phyloP scores from a whole-genome alignment of 441 rosid genomes.

The Mallotus repandus region DNA sequence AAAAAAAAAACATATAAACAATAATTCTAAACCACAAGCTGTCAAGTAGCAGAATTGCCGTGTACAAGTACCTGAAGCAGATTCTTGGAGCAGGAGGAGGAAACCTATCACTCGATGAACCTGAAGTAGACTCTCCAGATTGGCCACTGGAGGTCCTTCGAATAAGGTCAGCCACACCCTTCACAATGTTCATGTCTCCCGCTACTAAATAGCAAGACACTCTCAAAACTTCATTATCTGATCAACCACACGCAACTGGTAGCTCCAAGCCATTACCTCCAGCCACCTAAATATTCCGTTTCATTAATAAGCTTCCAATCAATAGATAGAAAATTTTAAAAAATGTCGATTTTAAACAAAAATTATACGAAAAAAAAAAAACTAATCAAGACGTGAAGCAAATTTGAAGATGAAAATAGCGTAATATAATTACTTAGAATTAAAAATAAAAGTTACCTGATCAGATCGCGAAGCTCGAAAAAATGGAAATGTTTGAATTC shows the following conservation, averaged over 20 bases:
- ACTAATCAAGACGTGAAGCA: background rate
- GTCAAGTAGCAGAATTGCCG: background rate
- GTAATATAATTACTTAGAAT: background rate
- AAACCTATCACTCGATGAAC: constrained; percentile 43
- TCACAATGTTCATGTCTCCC: constrained; percentile 68
- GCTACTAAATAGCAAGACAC: constrained; percentile 22
- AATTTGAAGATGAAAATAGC: background rate
- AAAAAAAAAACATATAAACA: background rate
- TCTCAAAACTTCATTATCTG: constrained; percentile 28
- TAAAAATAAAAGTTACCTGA: constrained; percentile 24
- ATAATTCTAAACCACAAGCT: background rate
- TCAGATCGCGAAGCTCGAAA: constrained; percentile 24
- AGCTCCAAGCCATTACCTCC: constrained; percentile 31
- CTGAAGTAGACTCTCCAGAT: constrained; percentile 42
- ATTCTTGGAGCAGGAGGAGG: constrained; percentile 58
- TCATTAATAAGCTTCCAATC: background rate
- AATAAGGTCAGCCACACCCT: constrained; percentile 79
- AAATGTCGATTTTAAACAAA: too few relatives aligned
- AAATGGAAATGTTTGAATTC: constrained; percentile 16
- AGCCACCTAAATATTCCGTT: constrained; percentile 16
- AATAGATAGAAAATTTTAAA: background rate
- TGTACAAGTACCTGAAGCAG: constrained; percentile 49
- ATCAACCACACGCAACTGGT: constrained; percentile 13
- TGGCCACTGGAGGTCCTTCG: constrained; percentile 58
- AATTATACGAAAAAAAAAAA: too few relatives aligned